Evolutionary conservation across 345 rosid genomes (phyloP).

Genomic region (Eucalyptus polybractea): DNA sequence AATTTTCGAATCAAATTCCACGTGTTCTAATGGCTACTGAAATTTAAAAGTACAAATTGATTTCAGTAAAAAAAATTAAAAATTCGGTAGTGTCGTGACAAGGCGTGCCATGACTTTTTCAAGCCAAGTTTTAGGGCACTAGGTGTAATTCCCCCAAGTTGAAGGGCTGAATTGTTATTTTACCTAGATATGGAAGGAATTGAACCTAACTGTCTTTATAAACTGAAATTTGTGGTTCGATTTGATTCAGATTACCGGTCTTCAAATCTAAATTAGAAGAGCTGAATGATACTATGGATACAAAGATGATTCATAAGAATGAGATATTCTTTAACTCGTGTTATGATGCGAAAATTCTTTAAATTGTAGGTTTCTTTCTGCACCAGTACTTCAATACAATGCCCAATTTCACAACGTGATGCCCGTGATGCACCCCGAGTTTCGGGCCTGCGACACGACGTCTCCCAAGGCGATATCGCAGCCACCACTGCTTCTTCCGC

Average conservation of each 20-base stretch:
- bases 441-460: constrained; percentile 57
- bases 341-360: background rate
- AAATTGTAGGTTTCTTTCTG: background rate
- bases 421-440: constrained; percentile 70
- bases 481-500: constrained; percentile 80
- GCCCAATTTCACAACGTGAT: constrained; percentile 85
- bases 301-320: background rate
- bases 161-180: background rate
- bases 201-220: background rate
- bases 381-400: constrained; percentile 61
- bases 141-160: background rate
- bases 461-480: constrained; percentile 66
- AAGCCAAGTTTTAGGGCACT: background rate
- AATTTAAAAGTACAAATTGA: background rate
- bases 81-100: background rate
- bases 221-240: background rate
- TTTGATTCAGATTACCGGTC: background rate
- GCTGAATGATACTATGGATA: background rate
- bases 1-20: background rate
- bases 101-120: background rate
- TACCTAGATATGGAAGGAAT: background rate
- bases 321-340: background rate
- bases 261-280: background rate
- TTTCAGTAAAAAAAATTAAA: background rate
- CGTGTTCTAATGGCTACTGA: background rate